Percentiles rank a stretch among this genome's conserved stretches.
Evolutionary conservation across 2,329 filamentous ascomycete species (phyloP).

Genomic region (Chaetomium strumarium): DNA sequence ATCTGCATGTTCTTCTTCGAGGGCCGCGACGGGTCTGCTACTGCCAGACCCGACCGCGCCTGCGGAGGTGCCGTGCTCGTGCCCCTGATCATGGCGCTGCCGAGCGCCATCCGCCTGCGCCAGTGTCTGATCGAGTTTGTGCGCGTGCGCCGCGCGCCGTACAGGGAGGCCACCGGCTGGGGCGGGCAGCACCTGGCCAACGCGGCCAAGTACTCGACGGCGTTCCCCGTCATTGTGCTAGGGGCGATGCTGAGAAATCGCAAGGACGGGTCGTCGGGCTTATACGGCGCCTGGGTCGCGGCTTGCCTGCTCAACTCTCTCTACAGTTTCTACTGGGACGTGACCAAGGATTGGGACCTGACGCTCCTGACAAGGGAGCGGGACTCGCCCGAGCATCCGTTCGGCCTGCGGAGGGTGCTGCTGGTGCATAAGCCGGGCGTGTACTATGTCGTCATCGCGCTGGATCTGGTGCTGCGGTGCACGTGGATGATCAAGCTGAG

Average conservation of each 20-base stretch:
- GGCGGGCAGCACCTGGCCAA: slow-evolving; percentile 88
- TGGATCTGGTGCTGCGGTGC: slow-evolving; percentile 78
- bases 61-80: slow-evolving; percentile 77
- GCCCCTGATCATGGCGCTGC: slow-evolving; percentile 76
- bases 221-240: slow-evolving; percentile 85
- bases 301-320: slow-evolving; percentile 76
- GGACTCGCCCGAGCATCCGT: slow-evolving; percentile 60
- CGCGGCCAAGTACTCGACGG: slow-evolving; percentile 88
- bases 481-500: slow-evolving; percentile 89
- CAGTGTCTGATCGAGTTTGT: slow-evolving; percentile 88
- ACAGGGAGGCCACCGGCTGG: slow-evolving; percentile 57
- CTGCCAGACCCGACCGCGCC: slow-evolving; percentile 70
- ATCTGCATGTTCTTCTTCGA: slow-evolving; percentile 77
- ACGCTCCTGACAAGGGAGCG: slow-evolving; percentile 67
- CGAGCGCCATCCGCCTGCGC: slow-evolving; percentile 77
- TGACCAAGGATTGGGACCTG: slow-evolving; percentile 94
- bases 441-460: slow-evolving; percentile 74
- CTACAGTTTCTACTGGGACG: slow-evolving; percentile 99
- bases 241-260: slow-evolving; percentile 66
- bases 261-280: slow-evolving; percentile 33
- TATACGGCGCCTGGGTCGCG: slow-evolving; percentile 59
- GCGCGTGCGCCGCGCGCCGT: slow-evolving; percentile 57
- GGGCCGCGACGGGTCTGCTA: slow-evolving; percentile 59
- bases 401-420: slow-evolving; percentile 68
- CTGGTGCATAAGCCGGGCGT: slow-evolving; percentile 65